A percentile compares a stretch with the other conserved stretches of the same genome.
These are phyloP conservation scores for Ilyonectria destructans DNA, from an alignment of 2,329 filamentous ascomycete species.

Conservation along the genomic window DNA sequence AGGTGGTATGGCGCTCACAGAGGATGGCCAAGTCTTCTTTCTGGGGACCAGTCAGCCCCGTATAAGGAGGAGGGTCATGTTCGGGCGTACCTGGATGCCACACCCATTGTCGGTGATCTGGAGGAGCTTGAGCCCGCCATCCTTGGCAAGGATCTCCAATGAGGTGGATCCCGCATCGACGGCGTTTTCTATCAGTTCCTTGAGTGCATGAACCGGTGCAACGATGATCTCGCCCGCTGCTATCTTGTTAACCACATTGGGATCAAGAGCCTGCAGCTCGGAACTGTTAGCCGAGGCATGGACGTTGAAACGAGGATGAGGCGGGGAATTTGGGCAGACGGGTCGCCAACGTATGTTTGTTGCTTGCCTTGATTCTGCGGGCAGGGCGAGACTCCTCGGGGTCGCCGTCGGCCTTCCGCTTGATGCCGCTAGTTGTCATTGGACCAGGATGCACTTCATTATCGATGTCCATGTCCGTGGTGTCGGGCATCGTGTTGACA, in stretches of 20 bases:
- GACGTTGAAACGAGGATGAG: slow-evolving; percentile 22
- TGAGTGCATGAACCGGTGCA: slow-evolving; percentile 94
- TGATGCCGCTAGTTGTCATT: slow-evolving; percentile 55
- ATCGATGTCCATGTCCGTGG: slow-evolving; percentile 62
- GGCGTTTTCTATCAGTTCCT: slow-evolving; percentile 96
- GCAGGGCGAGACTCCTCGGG: slow-evolving; percentile 58
- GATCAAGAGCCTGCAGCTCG: slow-evolving; percentile 81
- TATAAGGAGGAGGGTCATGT: background rate
- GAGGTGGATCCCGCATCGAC: slow-evolving; percentile 97
- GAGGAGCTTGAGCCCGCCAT: slow-evolving; percentile 93
- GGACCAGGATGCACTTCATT: slow-evolving; percentile 25
- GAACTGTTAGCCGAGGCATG: slow-evolving; percentile 28
- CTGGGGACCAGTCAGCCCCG: slow-evolving; percentile 61
- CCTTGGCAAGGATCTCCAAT: slow-evolving; percentile 92
- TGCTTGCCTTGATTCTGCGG: slow-evolving; percentile 66
- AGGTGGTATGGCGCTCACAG: slow-evolving; percentile 97
- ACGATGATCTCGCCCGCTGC: slow-evolving; percentile 99
- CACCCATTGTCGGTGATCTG: slow-evolving; percentile 98
- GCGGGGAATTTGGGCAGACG: slow-evolving; percentile 10
- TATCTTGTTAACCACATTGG: slow-evolving; percentile 98
- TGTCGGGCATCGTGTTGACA: slow-evolving; percentile 52
- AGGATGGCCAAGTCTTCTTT: slow-evolving; percentile 93
- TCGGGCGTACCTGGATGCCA: slow-evolving; percentile 84
- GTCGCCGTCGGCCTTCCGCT: slow-evolving; percentile 65
- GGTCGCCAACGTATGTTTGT: slow-evolving; percentile 7